Evolutionary conservation across 768 basidiomycete species (phyloP).

Genomic region (Tulasnella sp.): DNA sequence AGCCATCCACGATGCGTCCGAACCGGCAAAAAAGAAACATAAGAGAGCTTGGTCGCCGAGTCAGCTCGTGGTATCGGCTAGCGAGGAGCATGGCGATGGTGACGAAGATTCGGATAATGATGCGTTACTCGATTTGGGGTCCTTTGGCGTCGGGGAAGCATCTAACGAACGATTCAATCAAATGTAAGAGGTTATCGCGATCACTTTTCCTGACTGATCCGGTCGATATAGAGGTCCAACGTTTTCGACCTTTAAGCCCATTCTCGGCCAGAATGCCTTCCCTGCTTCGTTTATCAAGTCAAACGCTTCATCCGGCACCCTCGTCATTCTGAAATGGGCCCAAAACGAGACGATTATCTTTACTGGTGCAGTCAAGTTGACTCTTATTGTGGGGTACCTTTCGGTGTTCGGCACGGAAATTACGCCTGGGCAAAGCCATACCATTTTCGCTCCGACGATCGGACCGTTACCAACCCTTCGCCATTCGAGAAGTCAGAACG

Average conservation of each 20-base stretch:
- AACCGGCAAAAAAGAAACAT: neutral
- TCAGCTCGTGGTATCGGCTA: slow-evolving; percentile 55
- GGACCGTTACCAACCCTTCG: slow-evolving; percentile 70
- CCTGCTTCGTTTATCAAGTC: slow-evolving; percentile 5
- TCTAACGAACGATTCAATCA: neutral
- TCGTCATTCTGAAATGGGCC: slow-evolving; percentile 51
- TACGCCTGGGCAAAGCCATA: slow-evolving; percentile 57
- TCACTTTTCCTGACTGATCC: neutral
- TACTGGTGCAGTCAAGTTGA: slow-evolving; percentile 66
- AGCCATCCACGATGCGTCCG: neutral
- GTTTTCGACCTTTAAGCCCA: slow-evolving; percentile 29
- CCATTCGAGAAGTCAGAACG: slow-evolving; percentile 15
- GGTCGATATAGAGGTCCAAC: neutral
- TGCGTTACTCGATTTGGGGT: slow-evolving; percentile 36
- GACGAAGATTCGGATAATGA: slow-evolving; percentile 36
- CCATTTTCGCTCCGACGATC: slow-evolving; percentile 74
- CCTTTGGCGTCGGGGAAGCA: neutral
- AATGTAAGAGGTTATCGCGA: neutral
- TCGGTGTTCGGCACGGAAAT: slow-evolving; percentile 58
- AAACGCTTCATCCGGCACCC: slow-evolving; percentile 37
- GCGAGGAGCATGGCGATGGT: slow-evolving; percentile 44
- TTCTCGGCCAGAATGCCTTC: slow-evolving; percentile 53
- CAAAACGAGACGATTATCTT: slow-evolving; percentile 60
- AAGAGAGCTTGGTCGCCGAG: slow-evolving; percentile 65
- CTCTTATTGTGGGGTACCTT: slow-evolving; percentile 65